Conservation (phyloP, 495 filamentous ascomycete species). For the Penicillium arizonense region DNA sequence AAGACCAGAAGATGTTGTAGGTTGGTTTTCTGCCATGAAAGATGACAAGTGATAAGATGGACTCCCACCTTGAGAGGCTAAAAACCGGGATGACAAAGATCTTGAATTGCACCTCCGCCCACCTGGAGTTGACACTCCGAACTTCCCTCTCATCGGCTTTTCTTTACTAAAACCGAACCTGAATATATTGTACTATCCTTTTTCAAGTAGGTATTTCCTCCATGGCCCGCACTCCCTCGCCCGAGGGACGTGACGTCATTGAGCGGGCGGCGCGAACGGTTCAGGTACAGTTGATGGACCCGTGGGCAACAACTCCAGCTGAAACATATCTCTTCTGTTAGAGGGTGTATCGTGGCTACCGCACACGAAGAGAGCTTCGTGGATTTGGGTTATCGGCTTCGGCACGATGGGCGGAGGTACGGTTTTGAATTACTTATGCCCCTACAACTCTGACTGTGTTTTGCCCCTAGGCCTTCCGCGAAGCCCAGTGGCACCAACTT, state of each 20-base stretch:
- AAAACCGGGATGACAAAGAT: not conserved
- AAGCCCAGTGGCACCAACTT: constrained; percentile 44
- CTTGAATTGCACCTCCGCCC: not conserved
- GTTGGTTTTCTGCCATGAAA: too few relatives aligned
- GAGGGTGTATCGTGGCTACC: constrained; percentile 69
- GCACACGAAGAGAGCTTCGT: constrained; percentile 60
- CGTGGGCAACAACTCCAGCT: not conserved
- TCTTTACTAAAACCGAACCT: too few relatives aligned
- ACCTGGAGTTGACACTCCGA: not conserved
- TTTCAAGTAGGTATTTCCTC: not conserved
- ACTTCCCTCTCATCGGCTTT: not conserved
- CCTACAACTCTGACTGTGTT: not conserved
- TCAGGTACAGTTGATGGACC: constrained; percentile 26
- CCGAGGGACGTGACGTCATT: constrained; percentile 25
- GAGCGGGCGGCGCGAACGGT: constrained; percentile 52
- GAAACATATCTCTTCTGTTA: constrained; percentile 28
- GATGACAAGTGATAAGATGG: too few relatives aligned
- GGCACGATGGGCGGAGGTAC: constrained; percentile 65
- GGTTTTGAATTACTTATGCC: not conserved
- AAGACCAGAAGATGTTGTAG: too few relatives aligned
- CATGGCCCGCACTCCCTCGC: not conserved
- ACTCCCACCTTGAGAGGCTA: too few relatives aligned
- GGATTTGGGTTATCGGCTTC: constrained; percentile 64
- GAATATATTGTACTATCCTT: not conserved
- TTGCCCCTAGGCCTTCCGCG: constrained; percentile 51